Percentiles rank a stretch among this genome's conserved stretches.
Conservation (phyloP, 2,329 filamentous ascomycete genomes). For the Beauveria bassiana region DNA sequence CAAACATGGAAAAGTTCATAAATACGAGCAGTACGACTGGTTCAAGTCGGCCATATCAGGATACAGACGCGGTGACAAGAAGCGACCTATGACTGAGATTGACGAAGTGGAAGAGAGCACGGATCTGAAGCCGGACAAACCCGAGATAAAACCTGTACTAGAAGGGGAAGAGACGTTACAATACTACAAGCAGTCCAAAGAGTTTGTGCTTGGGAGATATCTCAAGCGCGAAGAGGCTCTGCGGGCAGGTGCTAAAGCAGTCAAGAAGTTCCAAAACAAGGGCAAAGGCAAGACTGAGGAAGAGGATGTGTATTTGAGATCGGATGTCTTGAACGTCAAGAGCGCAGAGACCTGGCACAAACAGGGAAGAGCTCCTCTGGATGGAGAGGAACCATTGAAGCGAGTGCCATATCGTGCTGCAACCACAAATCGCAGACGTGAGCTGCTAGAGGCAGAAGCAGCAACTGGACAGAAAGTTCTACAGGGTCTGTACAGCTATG, state of each 20-base stretch:
- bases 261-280: constrained; percentile 66
- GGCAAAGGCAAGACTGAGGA: constrained; percentile 66
- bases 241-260: constrained; percentile 56
- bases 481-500: constrained; percentile 75
- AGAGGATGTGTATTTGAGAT: constrained; percentile 72
- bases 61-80: constrained; percentile 49
- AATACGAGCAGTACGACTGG: constrained; percentile 78
- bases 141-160: constrained; percentile 64
- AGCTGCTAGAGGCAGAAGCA: constrained; percentile 78
- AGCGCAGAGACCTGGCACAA: constrained; percentile 97
- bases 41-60: constrained; percentile 72
- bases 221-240: constrained; percentile 89
- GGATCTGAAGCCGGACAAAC: constrained; percentile 65
- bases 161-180: constrained; percentile 77
- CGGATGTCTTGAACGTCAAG: constrained; percentile 77
- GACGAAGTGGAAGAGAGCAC: constrained; percentile 75
- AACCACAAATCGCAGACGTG: constrained; percentile 76
- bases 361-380: constrained; percentile 70
- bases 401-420: constrained; percentile 84
- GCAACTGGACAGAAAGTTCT: constrained; percentile 74
- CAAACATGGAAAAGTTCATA: constrained; percentile 66
- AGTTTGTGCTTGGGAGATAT: constrained; percentile 80
- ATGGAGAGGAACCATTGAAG: constrained; percentile 71
- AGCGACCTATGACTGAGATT: constrained; percentile 53
- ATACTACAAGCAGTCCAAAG: constrained; percentile 77